Evolutionary conservation across 768 basidiomycete genomes (phyloP).

Genomic region (Xerocomellus chrysenteron): DNA sequence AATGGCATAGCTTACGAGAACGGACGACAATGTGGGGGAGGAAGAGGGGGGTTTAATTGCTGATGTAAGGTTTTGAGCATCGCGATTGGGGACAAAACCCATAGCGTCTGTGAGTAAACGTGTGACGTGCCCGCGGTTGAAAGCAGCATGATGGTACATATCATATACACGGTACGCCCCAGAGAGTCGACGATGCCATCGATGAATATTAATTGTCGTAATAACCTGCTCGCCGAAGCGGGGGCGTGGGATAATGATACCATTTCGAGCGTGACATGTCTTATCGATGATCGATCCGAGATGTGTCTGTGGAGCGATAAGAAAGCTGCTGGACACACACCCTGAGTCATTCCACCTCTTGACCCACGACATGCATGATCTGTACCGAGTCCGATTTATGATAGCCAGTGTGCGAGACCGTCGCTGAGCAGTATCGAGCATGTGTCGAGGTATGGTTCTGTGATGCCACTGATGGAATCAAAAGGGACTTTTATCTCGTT

Average conservation of each 20-base stretch:
- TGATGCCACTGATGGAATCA: constrained; percentile 5
- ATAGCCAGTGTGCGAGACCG: constrained; percentile 3
- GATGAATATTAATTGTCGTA: too few species aligned
- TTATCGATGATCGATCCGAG: constrained; percentile 34
- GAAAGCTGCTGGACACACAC: constrained; percentile 3
- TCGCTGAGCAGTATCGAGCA: constrained; percentile 9
- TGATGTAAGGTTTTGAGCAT: not conserved
- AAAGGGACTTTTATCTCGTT: not conserved
- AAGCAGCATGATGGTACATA: too few species aligned
- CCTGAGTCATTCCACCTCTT: constrained; percentile 3
- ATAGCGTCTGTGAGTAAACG: too few species aligned
- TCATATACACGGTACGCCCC: too few species aligned
- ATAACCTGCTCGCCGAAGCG: too few species aligned
- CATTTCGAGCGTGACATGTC: not conserved
- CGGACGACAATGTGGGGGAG: not conserved
- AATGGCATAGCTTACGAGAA: constrained; percentile 9
- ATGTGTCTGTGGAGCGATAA: constrained; percentile 20
- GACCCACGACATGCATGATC: constrained; percentile 14
- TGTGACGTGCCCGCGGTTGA: too few species aligned
- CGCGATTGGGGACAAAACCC: not conserved
- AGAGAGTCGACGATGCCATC: too few species aligned
- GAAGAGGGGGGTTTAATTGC: not conserved
- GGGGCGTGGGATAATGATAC: constrained; percentile 4
- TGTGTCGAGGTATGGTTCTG: constrained; percentile 13
- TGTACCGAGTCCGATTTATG: constrained; percentile 2